Evolutionary conservation across 148 eudicot species (phyloP).

Genomic region (Rhododendron vialii): DNA sequence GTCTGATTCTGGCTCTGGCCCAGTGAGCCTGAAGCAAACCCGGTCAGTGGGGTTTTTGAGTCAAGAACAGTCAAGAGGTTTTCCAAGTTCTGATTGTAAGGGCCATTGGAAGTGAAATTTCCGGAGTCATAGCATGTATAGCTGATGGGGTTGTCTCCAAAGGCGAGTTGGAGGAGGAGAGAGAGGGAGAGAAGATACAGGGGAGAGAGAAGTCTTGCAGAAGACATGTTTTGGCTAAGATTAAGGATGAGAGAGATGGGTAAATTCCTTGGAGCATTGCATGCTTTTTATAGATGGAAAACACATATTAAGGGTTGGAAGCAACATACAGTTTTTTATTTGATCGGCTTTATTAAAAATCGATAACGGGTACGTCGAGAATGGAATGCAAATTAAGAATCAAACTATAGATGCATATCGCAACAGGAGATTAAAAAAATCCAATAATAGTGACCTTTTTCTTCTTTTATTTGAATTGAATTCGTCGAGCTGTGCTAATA

Average conservation of each 20-base stretch:
- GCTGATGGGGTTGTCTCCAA: conserved; percentile 14
- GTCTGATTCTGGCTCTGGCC: conserved; percentile 10
- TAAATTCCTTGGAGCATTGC: neutral
- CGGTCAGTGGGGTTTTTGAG: conserved; percentile 18
- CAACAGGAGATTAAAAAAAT: no score
- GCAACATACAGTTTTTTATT: neutral
- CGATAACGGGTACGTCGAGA: no score
- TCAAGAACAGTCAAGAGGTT: conserved; percentile 15
- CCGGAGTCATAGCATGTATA: conserved; percentile 8
- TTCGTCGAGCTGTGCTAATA: no score
- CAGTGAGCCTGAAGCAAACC: conserved; percentile 21
- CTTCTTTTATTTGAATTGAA: no score
- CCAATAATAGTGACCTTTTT: no score
- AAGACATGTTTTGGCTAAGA: neutral
- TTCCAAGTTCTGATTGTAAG: conserved; percentile 19
- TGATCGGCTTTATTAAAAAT: no score
- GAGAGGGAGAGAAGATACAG: neutral
- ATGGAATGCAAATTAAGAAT: no score
- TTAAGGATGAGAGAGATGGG: neutral
- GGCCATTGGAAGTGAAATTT: conserved; percentile 13
- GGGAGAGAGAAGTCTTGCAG: neutral
- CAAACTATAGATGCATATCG: no score
- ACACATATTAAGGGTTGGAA: neutral
- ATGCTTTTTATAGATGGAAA: neutral
- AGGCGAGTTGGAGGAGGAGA: neutral